A percentile compares a stretch with the other conserved stretches of the same genome.
These are phyloP conservation scores for Boechera divaricarpa DNA, from an alignment of 345 rosid species.

Conservation along the genomic window DNA sequence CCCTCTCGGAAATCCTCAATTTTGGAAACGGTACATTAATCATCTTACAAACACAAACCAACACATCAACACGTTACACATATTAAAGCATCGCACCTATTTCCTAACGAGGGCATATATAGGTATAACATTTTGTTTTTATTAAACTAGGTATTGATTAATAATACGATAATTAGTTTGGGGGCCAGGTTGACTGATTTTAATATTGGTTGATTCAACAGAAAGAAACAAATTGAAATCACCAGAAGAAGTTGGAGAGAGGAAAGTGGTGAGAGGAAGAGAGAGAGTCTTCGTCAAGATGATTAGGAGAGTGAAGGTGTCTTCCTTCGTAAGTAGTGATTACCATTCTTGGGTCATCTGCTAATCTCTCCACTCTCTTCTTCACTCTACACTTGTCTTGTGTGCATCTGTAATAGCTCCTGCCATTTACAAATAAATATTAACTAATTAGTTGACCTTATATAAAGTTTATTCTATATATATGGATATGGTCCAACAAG, in stretches of 20 bases:
- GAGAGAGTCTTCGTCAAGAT: slow-evolving; percentile 56
- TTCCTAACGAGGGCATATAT: slow-evolving; percentile 22
- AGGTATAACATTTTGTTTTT: background rate
- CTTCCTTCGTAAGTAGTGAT: slow-evolving; percentile 98
- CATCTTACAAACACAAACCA: slow-evolving; percentile 20
- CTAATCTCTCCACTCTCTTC: slow-evolving; percentile 97
- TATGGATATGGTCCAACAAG: background rate
- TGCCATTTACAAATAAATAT: slow-evolving; percentile 32
- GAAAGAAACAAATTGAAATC: slow-evolving; percentile 28
- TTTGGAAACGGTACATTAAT: slow-evolving; percentile 4
- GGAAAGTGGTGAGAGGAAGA: slow-evolving; percentile 57
- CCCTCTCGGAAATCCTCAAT: background rate
- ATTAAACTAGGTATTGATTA: slow-evolving; percentile 20
- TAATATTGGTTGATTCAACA: background rate
- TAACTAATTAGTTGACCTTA: background rate
- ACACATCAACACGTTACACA: slow-evolving; percentile 26
- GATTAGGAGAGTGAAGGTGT: slow-evolving; percentile 85
- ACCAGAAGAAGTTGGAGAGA: slow-evolving; percentile 74
- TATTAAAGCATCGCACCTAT: slow-evolving; percentile 14
- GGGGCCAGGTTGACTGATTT: background rate
- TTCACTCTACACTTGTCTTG: slow-evolving; percentile 92
- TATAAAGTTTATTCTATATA: background rate
- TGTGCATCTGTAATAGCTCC: slow-evolving; percentile 98
- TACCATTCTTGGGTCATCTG: slow-evolving; percentile 99
- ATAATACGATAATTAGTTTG: slow-evolving; percentile 21